Evolutionary conservation across 1,139 yeast species (phyloP).

Genomic region (Saccharomyces pastorianus): DNA sequence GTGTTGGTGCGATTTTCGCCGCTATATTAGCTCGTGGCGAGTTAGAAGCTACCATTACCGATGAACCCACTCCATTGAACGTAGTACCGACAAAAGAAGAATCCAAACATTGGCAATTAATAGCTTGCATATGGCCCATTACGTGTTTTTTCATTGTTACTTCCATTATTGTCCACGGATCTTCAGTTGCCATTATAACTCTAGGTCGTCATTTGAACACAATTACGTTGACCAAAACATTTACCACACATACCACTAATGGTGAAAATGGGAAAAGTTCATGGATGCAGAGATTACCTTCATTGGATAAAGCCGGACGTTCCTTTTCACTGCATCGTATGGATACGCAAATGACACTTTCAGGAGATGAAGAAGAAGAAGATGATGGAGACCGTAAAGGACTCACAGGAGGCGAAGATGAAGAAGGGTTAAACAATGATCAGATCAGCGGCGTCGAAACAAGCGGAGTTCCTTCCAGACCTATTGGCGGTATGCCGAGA

Average conservation of each 20-base stretch:
- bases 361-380: slow-evolving; percentile 7
- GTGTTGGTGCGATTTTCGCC: slow-evolving; percentile 94
- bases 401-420: slow-evolving; percentile 1
- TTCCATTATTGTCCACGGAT: slow-evolving; percentile 90
- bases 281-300: slow-evolving; percentile 86
- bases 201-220: slow-evolving; percentile 84
- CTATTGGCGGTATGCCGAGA: slow-evolving; percentile 71
- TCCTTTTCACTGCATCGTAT: slow-evolving; percentile 75
- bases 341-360: slow-evolving; percentile 44
- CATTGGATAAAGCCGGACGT: slow-evolving; percentile 61
- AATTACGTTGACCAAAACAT: slow-evolving; percentile 87
- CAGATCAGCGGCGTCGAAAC: slow-evolving; percentile 42
- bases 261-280: slow-evolving; percentile 46
- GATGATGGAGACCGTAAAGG: slow-evolving; percentile 1
- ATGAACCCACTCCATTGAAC: slow-evolving; percentile 54
- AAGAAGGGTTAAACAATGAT: neutral
- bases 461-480: slow-evolving; percentile 59
- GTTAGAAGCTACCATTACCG: slow-evolving; percentile 47
- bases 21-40: slow-evolving; percentile 77
- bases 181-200: slow-evolving; percentile 89
- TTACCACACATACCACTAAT: slow-evolving; percentile 62
- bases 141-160: slow-evolving; percentile 77
- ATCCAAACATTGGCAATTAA: slow-evolving; percentile 57
- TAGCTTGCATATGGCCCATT: slow-evolving; percentile 82
- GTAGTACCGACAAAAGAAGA: slow-evolving; percentile 46